These are phyloP conservation scores for Bigelowiella natans DNA, from an alignment of 78 protist species.

Conservation along the genomic window DNA sequence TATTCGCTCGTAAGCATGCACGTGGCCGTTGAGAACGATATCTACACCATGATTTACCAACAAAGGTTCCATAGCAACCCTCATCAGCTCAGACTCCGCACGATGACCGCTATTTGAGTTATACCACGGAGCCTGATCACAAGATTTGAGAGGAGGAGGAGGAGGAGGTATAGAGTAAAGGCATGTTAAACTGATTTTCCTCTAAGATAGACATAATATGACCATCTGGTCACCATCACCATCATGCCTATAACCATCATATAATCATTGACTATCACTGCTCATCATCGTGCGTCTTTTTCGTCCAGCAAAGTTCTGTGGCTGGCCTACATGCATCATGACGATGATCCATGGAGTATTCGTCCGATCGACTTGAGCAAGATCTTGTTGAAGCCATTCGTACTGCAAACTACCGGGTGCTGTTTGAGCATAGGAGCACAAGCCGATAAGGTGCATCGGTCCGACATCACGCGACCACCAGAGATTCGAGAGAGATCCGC, in stretches of 20 bases:
- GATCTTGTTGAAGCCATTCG: background rate
- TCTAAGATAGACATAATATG: too few relatives aligned
- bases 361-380: background rate
- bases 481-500: background rate
- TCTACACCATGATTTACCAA: background rate
- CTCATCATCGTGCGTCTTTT: too few relatives aligned
- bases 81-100: background rate
- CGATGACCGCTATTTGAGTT: background rate
- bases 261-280: too few relatives aligned
- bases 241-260: too few relatives aligned
- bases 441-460: conserved; percentile 2
- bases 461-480: background rate
- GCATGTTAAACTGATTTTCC: too few relatives aligned
- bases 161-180: background rate
- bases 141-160: background rate
- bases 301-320: too few relatives aligned
- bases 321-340: conserved; percentile 10
- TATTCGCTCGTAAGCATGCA: conserved; percentile 29
- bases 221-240: too few relatives aligned
- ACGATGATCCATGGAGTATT: conserved; percentile 19
- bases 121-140: background rate
- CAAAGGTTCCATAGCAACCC: background rate
- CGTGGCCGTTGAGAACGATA: conserved; percentile 22
- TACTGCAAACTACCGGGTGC: background rate
- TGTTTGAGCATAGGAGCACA: background rate